A percentile compares a stretch with the other conserved stretches of the same genome.
phyloP scores from a whole-genome alignment of 805 yeast species.

The Metschnikowia drakensbergensis region DNA sequence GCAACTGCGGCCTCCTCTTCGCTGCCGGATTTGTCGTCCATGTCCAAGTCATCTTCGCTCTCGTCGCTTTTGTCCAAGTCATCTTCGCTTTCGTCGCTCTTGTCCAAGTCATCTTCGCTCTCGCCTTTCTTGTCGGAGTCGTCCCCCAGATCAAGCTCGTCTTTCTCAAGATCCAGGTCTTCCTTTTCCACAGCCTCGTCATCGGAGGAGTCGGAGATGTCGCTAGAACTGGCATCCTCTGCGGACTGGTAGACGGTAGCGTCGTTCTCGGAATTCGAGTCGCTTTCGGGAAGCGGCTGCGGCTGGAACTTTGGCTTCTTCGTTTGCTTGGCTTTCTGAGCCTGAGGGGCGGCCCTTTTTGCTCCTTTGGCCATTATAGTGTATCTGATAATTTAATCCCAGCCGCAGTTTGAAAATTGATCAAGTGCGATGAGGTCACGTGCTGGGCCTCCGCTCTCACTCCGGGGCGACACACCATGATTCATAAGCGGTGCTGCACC shows the following conservation, averaged over 20 bases:
- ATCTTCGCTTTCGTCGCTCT: constrained; percentile 28
- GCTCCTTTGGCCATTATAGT: constrained; percentile 25
- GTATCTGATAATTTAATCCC: background rate
- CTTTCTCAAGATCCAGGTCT: constrained; percentile 19
- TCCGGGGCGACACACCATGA: background rate
- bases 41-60: constrained; percentile 18
- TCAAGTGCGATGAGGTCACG: constrained; percentile 21
- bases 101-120: constrained; percentile 2
- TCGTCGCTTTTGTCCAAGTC: constrained; percentile 9
- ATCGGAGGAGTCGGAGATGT: constrained; percentile 13
- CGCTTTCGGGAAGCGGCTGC: constrained; percentile 23
- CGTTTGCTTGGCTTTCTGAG: constrained; percentile 13
- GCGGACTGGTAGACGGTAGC: constrained; percentile 24
- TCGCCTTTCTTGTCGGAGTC: constrained; percentile 7
- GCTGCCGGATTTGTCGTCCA: constrained; percentile 24
- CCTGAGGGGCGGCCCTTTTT: constrained; percentile 27
- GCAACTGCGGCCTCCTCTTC: constrained; percentile 17
- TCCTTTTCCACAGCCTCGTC: constrained; percentile 4
- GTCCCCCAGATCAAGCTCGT: constrained; percentile 24
- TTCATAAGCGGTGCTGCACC: background rate
- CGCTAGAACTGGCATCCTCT: constrained; percentile 20
- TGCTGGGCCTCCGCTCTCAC: constrained; percentile 3
- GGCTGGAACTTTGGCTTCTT: constrained; percentile 23
- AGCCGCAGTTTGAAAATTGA: background rate
- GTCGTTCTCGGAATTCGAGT: constrained; percentile 18